Evolutionary conservation across 495 filamentous ascomycete genomes (phyloP).

Genomic region (Penicillium daleae): DNA sequence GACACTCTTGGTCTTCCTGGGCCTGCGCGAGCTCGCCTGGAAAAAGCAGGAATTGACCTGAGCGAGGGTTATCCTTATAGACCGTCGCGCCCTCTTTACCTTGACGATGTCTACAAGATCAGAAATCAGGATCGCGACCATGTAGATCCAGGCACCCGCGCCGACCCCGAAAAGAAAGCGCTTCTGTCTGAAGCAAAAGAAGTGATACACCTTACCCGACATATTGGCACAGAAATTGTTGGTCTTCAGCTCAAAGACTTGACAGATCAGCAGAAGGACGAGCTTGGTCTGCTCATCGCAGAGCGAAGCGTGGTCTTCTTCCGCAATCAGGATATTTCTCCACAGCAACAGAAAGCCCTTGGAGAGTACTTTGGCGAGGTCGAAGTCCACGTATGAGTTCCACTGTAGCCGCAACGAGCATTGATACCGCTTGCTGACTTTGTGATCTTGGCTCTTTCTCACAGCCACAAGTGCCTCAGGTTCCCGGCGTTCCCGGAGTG

Average conservation of each 20-base stretch:
- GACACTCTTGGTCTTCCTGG: constrained; percentile 62
- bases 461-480: constrained; percentile 70
- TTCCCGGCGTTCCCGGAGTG: constrained; percentile 66
- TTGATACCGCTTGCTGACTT: neutral
- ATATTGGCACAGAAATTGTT: constrained; percentile 75
- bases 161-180: constrained; percentile 68
- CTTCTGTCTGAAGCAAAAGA: constrained; percentile 66
- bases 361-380: constrained; percentile 69
- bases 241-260: constrained; percentile 71
- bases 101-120: constrained; percentile 68
- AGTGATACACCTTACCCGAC: constrained; percentile 64
- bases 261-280: constrained; percentile 67
- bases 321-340: constrained; percentile 70
- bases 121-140: constrained; percentile 60
- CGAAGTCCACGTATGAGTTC: constrained; percentile 63
- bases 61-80: constrained; percentile 70
- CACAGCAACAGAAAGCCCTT: constrained; percentile 68
- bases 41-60: constrained; percentile 66
- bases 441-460: neutral
- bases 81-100: constrained; percentile 63
- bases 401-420: neutral
- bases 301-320: constrained; percentile 79
- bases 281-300: constrained; percentile 71
- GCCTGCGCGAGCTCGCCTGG: constrained; percentile 56
- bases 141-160: constrained; percentile 64